Evolutionary conservation across 768 basidiomycete species (phyloP), one percentile per base, ranked within the genome.

Genomic region (Phylloporus rhodoxanthus): DNA sequence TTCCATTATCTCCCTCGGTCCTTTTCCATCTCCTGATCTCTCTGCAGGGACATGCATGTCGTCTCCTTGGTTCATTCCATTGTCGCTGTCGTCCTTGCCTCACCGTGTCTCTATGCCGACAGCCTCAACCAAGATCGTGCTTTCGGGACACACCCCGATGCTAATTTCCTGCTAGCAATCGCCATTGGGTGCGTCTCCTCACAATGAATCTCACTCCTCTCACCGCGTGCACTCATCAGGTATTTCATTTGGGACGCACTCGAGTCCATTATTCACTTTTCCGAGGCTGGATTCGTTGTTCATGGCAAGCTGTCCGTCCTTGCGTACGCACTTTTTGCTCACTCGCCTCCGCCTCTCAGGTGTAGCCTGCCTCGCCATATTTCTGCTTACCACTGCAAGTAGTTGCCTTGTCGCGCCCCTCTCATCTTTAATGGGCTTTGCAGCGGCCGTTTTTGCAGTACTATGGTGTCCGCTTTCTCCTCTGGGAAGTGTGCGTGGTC

Each of bases 231-330:
- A 0, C 50, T 3, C 38, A 17, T 21, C 57, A 86, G 83, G 5
- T 85, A 85, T 61, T 93, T 95, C 64, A 55, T 92, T 17, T 95
- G 91, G 91, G 91, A 95, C 60, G 75, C 76, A 0, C 50, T 88
- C 23, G 87, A 91, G 65, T 78, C 82, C 7, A 67, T 84, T 20
- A 46, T 85, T 45, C 82, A 89, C 64, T 86, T 78, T 57, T 74
- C 76, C 43, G 84, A 87, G 49, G 43, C 81, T 4, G 90, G 87
- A 8, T 91, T 91, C 56, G 79, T 91, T 1, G 55, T 84, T 14
- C 91, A 95, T 59, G 91, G 89, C 71, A 57, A 41, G 72, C 58
- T 25, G 37, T 52, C 38, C 30, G 21, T 38, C 32, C 21, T 26
- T 28, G 7, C 11, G 19, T 29, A 8, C 25, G 42, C 40, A 20